Evolutionary conservation across 345 rosid genomes (phyloP), one percentile per base, ranked within the genome.

Genomic region (Eucalyptus pumila): DNA sequence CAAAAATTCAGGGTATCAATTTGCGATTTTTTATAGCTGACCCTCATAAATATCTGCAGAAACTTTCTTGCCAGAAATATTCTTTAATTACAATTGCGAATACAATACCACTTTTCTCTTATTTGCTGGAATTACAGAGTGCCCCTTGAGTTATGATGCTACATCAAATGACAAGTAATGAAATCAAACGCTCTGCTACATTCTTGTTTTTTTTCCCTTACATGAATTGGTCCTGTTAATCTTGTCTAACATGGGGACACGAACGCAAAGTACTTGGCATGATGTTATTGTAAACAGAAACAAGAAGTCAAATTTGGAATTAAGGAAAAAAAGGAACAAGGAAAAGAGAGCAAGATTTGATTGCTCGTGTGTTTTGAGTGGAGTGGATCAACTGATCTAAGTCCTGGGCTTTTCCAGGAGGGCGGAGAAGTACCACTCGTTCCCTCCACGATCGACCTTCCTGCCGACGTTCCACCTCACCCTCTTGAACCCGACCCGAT

Each of bases 401-500:
- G 27, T 76, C 93, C 51, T 89, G 54, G 95, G 94, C 85, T 93
- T 94, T 91, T 93, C 94, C 88, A 95, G 76, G 67, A 93, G 90
- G 6, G 93, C 94, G 34, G 94, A 94, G 89, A 95, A 89, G 88
- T 92, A 93, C 95, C 95, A 90, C 62, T 93, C 93, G 23, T 92
- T 90, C 67, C 7, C 88, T 21, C 94, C 92, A 2, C 90, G 88
- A 86, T 93, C 94, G 76, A 91, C 60, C 90, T 93, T 95, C 91
- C 49, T 62, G n/a, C 94, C 92, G 14, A 88, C 89, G 87, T 90
- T 91, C 95, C 93, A 93, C 87, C 94, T 90, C 23, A 93, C 91
- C 89, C 90, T 94, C 89, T 86, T 88, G 91, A 94, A 94, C 19
- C 96, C 93, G 76, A 91, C 81, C 19, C 87, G 58, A 2, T 90